Conservation (phyloP, 2,329 filamentous ascomycete species). For the Canariomyces notabilis region DNA sequence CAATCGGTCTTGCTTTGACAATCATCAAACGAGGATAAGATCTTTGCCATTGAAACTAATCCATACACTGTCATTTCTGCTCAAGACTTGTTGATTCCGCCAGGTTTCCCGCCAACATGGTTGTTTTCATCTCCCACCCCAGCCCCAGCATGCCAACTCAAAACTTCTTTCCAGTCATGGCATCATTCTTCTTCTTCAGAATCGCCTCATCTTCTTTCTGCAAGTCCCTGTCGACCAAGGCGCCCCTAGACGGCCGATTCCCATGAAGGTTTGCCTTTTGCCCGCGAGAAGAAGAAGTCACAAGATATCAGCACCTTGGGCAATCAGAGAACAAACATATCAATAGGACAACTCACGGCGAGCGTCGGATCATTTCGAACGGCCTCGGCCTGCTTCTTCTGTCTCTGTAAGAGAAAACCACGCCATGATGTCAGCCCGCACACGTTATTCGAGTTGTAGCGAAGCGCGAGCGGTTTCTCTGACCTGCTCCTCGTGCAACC, state of each 20-base stretch:
- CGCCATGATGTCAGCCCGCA: too few species aligned
- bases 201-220: slow-evolving; percentile 19
- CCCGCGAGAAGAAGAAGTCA: neutral
- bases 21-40: too few species aligned
- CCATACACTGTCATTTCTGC: neutral
- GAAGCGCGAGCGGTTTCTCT: neutral
- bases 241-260: slow-evolving; percentile 20
- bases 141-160: neutral
- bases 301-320: too few species aligned
- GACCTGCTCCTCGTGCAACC: slow-evolving; percentile 11
- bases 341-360: slow-evolving; percentile 11
- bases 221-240: slow-evolving; percentile 23
- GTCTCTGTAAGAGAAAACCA: neutral
- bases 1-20: too few species aligned
- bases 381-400: slow-evolving; percentile 4
- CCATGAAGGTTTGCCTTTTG: slow-evolving; percentile 18
- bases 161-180: slow-evolving; percentile 10
- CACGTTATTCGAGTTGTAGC: too few species aligned
- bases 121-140: neutral
- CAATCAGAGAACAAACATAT: neutral
- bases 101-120: neutral
- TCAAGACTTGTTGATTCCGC: too few species aligned
- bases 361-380: slow-evolving; percentile 22
- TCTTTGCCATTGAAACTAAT: too few species aligned
- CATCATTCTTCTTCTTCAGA: slow-evolving; percentile 18